Evolutionary conservation across 345 rosid genomes (phyloP).

Genomic region (Boechera retrofracta): DNA sequence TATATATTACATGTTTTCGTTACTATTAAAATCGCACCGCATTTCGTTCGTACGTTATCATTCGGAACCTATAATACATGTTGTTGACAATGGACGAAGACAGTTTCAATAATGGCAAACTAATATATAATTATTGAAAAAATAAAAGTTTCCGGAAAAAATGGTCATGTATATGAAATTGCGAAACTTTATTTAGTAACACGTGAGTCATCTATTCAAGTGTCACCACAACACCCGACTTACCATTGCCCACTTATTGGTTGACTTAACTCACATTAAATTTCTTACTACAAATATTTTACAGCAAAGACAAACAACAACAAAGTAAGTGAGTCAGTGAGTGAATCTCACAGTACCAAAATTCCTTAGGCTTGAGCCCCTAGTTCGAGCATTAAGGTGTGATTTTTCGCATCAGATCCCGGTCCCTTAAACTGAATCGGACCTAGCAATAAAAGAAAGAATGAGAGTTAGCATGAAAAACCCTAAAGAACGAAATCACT

Average conservation of each 20-base stretch:
- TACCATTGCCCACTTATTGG: not conserved
- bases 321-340: conserved; percentile 20
- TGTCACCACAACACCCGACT: not conserved
- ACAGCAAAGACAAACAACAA: conserved; percentile 11
- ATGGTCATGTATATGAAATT: too few species aligned
- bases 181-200: too few species aligned
- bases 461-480: not conserved
- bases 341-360: conserved; percentile 13
- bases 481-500: not conserved
- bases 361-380: conserved; percentile 57
- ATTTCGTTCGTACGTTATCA: too few species aligned
- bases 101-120: too few species aligned
- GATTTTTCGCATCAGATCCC: conserved; percentile 62
- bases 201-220: not conserved
- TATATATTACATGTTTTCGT: too few species aligned
- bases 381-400: conserved; percentile 77
- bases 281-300: conserved; percentile 26
- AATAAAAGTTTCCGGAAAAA: too few species aligned
- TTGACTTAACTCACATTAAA: conserved; percentile 11
- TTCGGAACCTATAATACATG: too few species aligned
- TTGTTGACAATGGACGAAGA: too few species aligned
- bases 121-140: too few species aligned
- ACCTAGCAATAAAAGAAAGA: conserved; percentile 54
- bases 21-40: too few species aligned
- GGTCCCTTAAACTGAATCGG: conserved; percentile 92